Percentiles rank a stretch among this genome's conserved stretches.
These are phyloP conservation scores for Diospyros lotus DNA, from an alignment of 148 eudicot genomes.

Conservation along the genomic window DNA sequence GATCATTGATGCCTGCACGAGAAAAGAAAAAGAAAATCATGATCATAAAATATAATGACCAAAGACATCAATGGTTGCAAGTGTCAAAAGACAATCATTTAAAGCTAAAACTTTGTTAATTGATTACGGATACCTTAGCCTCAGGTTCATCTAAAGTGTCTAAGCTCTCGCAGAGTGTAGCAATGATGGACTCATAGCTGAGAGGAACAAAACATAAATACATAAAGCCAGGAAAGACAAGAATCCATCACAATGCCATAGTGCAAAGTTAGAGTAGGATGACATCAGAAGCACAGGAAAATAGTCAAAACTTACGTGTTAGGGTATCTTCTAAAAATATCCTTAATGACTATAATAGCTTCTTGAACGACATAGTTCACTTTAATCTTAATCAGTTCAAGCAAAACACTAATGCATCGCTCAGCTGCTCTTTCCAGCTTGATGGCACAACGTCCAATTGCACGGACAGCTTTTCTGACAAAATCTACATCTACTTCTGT, in stretches of 20 bases:
- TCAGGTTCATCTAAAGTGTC: conserved; percentile 99
- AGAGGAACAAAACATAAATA: conserved; percentile 9
- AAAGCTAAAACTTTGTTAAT: conserved; percentile 16
- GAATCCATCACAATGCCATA: background rate
- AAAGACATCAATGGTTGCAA: background rate
- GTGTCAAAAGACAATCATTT: background rate
- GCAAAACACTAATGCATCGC: conserved; percentile 95
- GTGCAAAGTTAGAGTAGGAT: background rate
- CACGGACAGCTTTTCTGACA: conserved; percentile 98
- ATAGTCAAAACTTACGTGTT: conserved; percentile 58
- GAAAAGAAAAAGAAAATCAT: background rate
- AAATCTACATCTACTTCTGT: conserved; percentile 99
- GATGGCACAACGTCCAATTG: conserved; percentile 98
- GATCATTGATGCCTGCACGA: conserved; percentile 85
- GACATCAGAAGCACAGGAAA: background rate
- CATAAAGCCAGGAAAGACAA: background rate
- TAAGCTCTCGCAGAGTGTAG: conserved; percentile 97
- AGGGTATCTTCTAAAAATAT: conserved; percentile 97
- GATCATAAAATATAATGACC: background rate
- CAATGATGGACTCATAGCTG: conserved; percentile 98
- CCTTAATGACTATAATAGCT: conserved; percentile 97
- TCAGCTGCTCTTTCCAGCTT: conserved; percentile 99
- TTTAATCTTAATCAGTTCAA: conserved; percentile 97
- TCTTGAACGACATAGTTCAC: conserved; percentile 99
- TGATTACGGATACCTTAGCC: conserved; percentile 67